Percentiles rank a stretch among this genome's conserved stretches.
Evolutionary conservation across 305 asterid genomes (phyloP).

Genomic region (Fraxinus latifolia): DNA sequence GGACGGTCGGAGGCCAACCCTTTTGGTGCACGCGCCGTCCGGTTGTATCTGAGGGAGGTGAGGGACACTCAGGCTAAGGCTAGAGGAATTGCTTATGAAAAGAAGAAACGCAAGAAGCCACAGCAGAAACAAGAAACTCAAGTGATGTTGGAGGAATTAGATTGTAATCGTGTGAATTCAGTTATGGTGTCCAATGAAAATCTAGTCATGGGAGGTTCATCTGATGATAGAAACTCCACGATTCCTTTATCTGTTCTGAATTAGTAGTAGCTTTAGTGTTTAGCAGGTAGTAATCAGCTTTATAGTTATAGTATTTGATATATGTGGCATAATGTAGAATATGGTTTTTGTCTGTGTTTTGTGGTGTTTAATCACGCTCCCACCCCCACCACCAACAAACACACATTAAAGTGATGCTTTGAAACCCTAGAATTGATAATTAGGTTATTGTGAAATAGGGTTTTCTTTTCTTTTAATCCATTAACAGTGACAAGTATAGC

Average conservation of each 20-base stretch:
- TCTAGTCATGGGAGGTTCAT: slow-evolving; percentile 25
- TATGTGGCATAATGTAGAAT: background rate
- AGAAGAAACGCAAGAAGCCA: slow-evolving; percentile 68
- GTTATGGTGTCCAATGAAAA: slow-evolving; percentile 14
- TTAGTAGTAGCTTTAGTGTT: slow-evolving; percentile 8
- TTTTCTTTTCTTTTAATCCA: background rate
- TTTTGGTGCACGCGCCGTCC: slow-evolving; percentile 74
- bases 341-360: background rate
- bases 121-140: slow-evolving; percentile 5
- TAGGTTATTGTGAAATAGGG: background rate
- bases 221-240: slow-evolving; percentile 26
- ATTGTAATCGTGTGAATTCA: background rate
- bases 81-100: slow-evolving; percentile 75
- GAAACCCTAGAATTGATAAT: background rate
- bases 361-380: slow-evolving; percentile 4
- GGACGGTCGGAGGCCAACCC: slow-evolving; percentile 72
- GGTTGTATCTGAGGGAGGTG: slow-evolving; percentile 73
- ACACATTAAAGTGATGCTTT: background rate
- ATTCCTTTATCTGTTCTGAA: slow-evolving; percentile 33
- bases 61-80: slow-evolving; percentile 81
- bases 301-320: background rate
- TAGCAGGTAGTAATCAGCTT: background rate
- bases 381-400: background rate
- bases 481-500: background rate
- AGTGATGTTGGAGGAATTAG: background rate